phyloP scores from a whole-genome alignment of 495 filamentous ascomycete genomes.

The Aspergillus kassunensis region DNA sequence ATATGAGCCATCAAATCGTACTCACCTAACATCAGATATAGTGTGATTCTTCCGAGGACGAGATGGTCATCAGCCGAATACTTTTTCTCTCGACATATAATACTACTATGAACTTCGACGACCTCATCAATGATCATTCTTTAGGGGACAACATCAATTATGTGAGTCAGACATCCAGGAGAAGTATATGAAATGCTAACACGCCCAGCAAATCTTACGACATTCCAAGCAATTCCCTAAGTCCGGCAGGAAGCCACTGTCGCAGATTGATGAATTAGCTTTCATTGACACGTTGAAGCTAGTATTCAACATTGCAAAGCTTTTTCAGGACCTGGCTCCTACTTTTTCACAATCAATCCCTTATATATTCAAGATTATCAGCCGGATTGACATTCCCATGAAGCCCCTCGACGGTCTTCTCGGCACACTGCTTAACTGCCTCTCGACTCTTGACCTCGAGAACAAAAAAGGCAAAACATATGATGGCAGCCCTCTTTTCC shows the following conservation, averaged over 20 bases:
- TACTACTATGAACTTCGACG: conserved; percentile 63
- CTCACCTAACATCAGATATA: conserved; percentile 20
- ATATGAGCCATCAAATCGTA: neutral
- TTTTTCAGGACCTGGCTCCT: conserved; percentile 54
- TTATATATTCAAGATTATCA: conserved; percentile 69
- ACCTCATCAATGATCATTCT: conserved; percentile 64
- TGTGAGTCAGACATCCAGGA: conserved; percentile 27
- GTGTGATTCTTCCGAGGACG: conserved; percentile 76
- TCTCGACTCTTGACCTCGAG: conserved; percentile 71
- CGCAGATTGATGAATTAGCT: conserved; percentile 73
- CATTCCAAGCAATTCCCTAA: conserved; percentile 61
- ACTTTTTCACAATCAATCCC: conserved; percentile 65
- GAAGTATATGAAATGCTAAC: neutral
- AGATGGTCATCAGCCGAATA: conserved; percentile 80
- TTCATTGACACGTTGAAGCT: conserved; percentile 82
- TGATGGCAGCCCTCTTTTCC: conserved; percentile 57
- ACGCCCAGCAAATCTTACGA: conserved; percentile 57
- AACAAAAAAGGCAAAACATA: conserved; percentile 41
- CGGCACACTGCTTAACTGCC: conserved; percentile 68
- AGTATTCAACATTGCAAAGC: conserved; percentile 80
- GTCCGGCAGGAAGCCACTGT: conserved; percentile 33
- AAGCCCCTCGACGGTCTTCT: conserved; percentile 58
- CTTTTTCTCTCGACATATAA: conserved; percentile 84
- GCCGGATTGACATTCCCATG: conserved; percentile 46
- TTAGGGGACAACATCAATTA: conserved; percentile 66